phyloP scores from a whole-genome alignment of 345 rosid species.

The Rubroshorea leprosula region DNA sequence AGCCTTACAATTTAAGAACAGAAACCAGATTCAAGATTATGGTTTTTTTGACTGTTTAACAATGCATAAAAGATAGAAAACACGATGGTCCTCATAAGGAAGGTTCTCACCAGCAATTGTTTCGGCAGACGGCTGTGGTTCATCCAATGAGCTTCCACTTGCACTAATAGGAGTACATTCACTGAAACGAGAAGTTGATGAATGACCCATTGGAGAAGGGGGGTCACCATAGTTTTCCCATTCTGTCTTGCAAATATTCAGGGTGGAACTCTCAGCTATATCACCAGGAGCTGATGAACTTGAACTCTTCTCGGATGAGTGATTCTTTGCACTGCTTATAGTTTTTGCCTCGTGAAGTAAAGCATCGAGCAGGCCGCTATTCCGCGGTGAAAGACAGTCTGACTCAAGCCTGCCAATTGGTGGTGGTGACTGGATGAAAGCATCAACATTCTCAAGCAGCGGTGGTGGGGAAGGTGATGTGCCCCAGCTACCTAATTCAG shows the following conservation, averaged over 20 bases:
- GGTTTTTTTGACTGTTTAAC: background rate
- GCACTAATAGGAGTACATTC: constrained; percentile 50
- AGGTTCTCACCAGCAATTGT: constrained; percentile 43
- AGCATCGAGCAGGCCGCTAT: constrained; percentile 93
- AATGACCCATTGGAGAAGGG: constrained; percentile 51
- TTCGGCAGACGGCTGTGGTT: constrained; percentile 34
- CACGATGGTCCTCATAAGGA: constrained; percentile 1
- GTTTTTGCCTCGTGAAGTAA: constrained; percentile 75
- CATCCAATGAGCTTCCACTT: constrained; percentile 59
- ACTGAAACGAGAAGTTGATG: constrained; percentile 56
- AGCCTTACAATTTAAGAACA: background rate
- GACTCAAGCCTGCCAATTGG: constrained; percentile 45
- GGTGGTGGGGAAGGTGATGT: constrained; percentile 52
- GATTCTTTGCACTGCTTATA: constrained; percentile 58
- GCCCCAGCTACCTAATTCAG: constrained; percentile 73
- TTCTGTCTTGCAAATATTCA: constrained; percentile 46
- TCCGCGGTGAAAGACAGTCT: constrained; percentile 51
- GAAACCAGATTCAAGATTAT: background rate
- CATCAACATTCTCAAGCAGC: constrained; percentile 64
- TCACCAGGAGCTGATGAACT: constrained; percentile 60
- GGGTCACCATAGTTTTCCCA: constrained; percentile 56
- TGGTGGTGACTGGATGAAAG: constrained; percentile 80
- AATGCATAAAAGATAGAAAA: constrained; percentile 5
- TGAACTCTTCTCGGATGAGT: constrained; percentile 57
- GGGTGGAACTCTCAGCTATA: constrained; percentile 40